Conservation (phyloP, 495 filamentous ascomycete species). For the Talaromyces nanjingensis region DNA sequence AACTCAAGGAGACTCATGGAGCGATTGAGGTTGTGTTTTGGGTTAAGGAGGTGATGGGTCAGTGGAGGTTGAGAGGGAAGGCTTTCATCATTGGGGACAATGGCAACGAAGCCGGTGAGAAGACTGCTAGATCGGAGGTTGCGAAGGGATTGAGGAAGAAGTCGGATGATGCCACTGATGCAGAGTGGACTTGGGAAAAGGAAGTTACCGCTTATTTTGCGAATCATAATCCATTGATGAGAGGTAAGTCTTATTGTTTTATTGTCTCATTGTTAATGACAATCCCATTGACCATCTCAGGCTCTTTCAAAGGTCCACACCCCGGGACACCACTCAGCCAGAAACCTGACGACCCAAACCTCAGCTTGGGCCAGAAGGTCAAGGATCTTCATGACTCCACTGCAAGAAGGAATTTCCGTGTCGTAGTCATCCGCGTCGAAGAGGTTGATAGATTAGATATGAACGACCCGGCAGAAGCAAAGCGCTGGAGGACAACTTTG, state of each 20-base stretch:
- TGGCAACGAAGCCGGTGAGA: conserved; percentile 18
- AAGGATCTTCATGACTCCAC: conserved; percentile 57
- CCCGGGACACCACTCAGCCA: conserved; percentile 57
- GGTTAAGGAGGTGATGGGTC: conserved; percentile 58
- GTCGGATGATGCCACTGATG: conserved; percentile 13
- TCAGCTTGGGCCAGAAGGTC: conserved; percentile 61
- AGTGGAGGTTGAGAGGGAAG: conserved; percentile 77
- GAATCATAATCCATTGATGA: conserved; percentile 69
- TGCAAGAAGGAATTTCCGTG: conserved; percentile 74
- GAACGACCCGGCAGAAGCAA: conserved; percentile 52
- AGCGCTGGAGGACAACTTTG: conserved; percentile 61
- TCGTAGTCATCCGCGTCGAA: conserved; percentile 74
- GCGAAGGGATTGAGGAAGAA: conserved; percentile 20
- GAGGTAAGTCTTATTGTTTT: conserved; percentile 37
- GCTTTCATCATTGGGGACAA: conserved; percentile 64
- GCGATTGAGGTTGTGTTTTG: conserved; percentile 81
- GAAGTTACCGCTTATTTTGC: conserved; percentile 85
- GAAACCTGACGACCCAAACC: conserved; percentile 35
- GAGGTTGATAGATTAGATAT: conserved; percentile 76
- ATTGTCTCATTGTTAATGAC: conserved; percentile 8
- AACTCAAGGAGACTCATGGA: conserved; percentile 54
- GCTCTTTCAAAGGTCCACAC: conserved; percentile 67
- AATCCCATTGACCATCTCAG: conserved; percentile 20
- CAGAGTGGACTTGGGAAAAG: conserved; percentile 58
- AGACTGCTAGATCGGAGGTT: conserved; percentile 40